Conservation (phyloP, 2,329 filamentous ascomycete genomes). For the Sporothrix variecibatus region DNA sequence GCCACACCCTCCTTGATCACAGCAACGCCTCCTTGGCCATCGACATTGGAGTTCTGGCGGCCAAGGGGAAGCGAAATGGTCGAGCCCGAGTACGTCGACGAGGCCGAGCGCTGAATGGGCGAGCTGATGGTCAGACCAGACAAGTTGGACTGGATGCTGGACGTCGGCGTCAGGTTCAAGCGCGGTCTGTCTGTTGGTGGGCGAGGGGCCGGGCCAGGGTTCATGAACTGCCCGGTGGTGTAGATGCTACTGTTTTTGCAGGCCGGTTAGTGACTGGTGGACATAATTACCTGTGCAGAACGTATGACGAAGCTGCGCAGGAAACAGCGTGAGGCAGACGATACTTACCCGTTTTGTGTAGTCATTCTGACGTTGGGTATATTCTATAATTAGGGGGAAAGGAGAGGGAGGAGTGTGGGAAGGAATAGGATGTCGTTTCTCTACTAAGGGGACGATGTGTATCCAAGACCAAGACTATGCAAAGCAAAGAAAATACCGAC, state of each 20-base stretch:
- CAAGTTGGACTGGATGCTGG: constrained; percentile 75
- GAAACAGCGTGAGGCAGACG: neutral
- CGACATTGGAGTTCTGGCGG: constrained; percentile 60
- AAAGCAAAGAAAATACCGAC: neutral
- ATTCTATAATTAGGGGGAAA: neutral
- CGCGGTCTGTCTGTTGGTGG: constrained; percentile 83
- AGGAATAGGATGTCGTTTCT: neutral
- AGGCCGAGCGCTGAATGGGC: constrained; percentile 65
- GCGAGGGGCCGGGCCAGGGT: constrained; percentile 89
- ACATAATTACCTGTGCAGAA: neutral
- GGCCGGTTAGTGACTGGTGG: neutral
- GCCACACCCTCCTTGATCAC: constrained; percentile 82
- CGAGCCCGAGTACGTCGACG: constrained; percentile 66
- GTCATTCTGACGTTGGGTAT: constrained; percentile 18
- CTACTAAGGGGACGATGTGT: neutral
- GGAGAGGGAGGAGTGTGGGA: neutral
- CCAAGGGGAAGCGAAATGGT: constrained; percentile 72
- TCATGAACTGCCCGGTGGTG: constrained; percentile 78
- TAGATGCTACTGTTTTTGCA: constrained; percentile 50
- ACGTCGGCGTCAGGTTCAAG: constrained; percentile 75
- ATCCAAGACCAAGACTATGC: constrained; percentile 3
- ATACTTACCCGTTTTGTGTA: constrained; percentile 26
- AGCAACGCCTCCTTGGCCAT: constrained; percentile 67
- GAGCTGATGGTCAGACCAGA: constrained; percentile 72
- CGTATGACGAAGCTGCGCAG: neutral